Evolutionary conservation across 129 eudicot genomes (phyloP).

Genomic region (Solidago caesia): DNA sequence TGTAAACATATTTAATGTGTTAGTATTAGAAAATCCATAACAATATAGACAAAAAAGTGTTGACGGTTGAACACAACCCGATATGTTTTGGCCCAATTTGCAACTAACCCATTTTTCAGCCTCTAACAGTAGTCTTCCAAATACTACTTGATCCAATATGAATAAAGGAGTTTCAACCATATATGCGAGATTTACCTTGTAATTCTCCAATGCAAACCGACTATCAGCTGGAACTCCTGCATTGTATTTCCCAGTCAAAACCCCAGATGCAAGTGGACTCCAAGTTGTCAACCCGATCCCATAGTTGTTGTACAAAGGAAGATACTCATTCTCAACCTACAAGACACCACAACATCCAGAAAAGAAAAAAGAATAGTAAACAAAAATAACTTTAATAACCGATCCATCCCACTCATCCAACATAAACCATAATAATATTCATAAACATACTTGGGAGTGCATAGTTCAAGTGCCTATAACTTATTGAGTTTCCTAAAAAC

Average conservation of each 20-base stretch:
- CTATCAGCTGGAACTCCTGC: conserved; percentile 76
- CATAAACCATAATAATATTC: too few species aligned
- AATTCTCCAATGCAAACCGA: conserved; percentile 84
- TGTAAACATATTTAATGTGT: not conserved
- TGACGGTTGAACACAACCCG: too few species aligned
- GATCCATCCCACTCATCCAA: too few species aligned
- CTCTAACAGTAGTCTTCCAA: not conserved
- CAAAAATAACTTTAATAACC: not conserved
- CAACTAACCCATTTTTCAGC: too few species aligned
- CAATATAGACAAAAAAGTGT: too few species aligned
- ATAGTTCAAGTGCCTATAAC: too few species aligned
- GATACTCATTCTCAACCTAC: conserved; percentile 88
- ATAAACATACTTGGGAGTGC: too few species aligned
- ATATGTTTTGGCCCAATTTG: too few species aligned
- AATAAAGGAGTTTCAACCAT: not conserved
- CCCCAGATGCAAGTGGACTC: conserved; percentile 99
- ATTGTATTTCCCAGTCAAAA: conserved; percentile 80
- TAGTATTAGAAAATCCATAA: too few species aligned
- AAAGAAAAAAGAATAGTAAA: not conserved
- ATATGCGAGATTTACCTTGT: conserved; percentile 53
- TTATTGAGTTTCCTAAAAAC: too few species aligned
- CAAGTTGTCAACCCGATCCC: conserved; percentile 93
- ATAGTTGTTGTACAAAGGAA: conserved; percentile 70
- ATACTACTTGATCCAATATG: not conserved
- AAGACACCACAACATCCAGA: conserved; percentile 1